phyloP scores from a whole-genome alignment of 441 rosid species.

The Bocquillonia castaneifolia region DNA sequence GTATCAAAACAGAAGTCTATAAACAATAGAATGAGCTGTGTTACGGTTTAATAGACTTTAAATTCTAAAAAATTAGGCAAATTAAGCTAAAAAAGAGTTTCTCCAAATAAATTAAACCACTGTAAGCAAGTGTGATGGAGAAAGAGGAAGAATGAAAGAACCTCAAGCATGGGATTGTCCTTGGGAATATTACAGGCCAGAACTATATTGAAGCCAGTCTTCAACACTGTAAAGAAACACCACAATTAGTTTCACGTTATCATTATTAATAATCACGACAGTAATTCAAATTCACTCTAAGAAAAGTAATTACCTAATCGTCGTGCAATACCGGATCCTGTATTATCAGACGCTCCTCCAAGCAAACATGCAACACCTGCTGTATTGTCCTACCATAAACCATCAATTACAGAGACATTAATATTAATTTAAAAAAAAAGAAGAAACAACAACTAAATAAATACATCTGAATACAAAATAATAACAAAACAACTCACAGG shows the following conservation, averaged over 20 bases:
- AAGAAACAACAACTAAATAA: not conserved
- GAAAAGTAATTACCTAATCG: slow-evolving; percentile 48
- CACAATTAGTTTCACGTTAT: no score
- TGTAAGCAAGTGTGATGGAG: no score
- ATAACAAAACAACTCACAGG: slow-evolving; percentile 37
- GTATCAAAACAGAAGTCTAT: not conserved
- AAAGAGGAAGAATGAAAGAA: slow-evolving; percentile 15
- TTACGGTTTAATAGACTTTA: not conserved
- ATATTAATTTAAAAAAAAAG: not conserved
- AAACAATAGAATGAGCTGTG: not conserved
- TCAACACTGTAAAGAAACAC: slow-evolving; percentile 49
- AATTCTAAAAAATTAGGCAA: no score
- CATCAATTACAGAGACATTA: not conserved
- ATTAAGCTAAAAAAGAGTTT: not conserved
- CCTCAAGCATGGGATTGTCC: slow-evolving; percentile 81
- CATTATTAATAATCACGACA: no score
- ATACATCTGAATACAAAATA: not conserved
- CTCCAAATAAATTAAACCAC: not conserved
- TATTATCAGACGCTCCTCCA: slow-evolving; percentile 80
- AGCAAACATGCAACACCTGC: slow-evolving; percentile 70
- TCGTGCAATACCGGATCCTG: slow-evolving; percentile 82
- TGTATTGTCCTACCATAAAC: slow-evolving; percentile 42
- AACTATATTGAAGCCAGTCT: slow-evolving; percentile 70
- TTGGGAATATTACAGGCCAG: slow-evolving; percentile 83
- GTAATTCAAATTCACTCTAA: no score